Evolutionary conservation across 164 flowering plant genomes (phyloP).

Genomic region (Protea cynaroides): DNA sequence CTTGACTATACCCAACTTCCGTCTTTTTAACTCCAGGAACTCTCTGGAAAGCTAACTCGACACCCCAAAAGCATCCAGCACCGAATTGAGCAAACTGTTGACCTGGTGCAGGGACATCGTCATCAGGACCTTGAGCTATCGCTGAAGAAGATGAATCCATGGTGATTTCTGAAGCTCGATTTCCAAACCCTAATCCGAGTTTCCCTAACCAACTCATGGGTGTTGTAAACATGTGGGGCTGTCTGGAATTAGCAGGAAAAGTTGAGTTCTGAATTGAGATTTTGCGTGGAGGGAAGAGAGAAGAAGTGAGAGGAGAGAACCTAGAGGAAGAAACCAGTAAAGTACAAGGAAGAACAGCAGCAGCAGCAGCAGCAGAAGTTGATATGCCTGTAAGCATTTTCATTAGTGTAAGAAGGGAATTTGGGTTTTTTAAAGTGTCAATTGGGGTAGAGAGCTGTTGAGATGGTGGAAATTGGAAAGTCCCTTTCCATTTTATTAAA

Average conservation of each 20-base stretch:
- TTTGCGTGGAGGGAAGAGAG: not conserved
- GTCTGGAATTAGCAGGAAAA: slow-evolving; percentile 9
- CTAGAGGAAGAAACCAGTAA: not conserved
- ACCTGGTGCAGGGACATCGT: slow-evolving; percentile 64
- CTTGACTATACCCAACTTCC: slow-evolving; percentile 86
- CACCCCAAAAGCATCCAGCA: slow-evolving; percentile 94
- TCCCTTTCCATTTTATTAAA: too few species aligned
- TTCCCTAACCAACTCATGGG: slow-evolving; percentile 22
- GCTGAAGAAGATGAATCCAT: slow-evolving; percentile 31
- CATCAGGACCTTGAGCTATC: slow-evolving; percentile 73
- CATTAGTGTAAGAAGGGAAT: too few species aligned
- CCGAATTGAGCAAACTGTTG: slow-evolving; percentile 76
- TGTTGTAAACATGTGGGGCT: not conserved
- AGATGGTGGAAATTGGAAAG: too few species aligned
- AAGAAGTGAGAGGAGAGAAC: slow-evolving; percentile 1
- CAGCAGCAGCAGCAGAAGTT: not conserved
- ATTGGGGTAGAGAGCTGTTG: too few species aligned
- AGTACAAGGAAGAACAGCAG: not conserved
- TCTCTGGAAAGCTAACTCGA: slow-evolving; percentile 81
- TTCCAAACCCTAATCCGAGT: slow-evolving; percentile 18
- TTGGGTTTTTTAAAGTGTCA: too few species aligned
- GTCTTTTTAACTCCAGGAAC: slow-evolving; percentile 74
- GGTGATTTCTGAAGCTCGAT: slow-evolving; percentile 8
- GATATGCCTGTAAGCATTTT: too few species aligned
- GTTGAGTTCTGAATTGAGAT: slow-evolving; percentile 3